A percentile compares a stretch with the other conserved stretches of the same genome.
Evolutionary conservation across 2,329 filamentous ascomycete species (phyloP).

Genomic region (Fusarium sp.): DNA sequence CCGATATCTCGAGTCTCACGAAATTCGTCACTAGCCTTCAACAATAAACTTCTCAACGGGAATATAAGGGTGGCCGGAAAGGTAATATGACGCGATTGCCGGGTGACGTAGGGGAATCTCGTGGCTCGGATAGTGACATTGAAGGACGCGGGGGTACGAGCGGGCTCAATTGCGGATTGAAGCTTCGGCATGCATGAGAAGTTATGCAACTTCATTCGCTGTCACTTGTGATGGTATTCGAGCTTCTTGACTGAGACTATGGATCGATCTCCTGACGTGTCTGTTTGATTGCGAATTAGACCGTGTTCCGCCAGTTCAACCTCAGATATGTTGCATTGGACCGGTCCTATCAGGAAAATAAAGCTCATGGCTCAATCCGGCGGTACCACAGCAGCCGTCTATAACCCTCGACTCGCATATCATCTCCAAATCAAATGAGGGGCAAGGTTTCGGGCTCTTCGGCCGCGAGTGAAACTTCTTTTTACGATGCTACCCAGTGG

Average conservation of each 20-base stretch:
- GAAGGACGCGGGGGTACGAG: conserved; percentile 29
- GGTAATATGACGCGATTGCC: conserved; percentile 36
- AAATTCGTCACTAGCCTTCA: not conserved
- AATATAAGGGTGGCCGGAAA: conserved; percentile 28
- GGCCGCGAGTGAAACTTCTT: conserved; percentile 26
- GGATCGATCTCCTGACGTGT: conserved; percentile 10
- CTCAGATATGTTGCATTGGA: conserved; percentile 8
- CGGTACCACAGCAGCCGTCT: conserved; percentile 14
- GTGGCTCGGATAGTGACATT: conserved; percentile 16
- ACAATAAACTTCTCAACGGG: conserved; percentile 23
- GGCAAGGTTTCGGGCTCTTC: conserved; percentile 26
- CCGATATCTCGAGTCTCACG: conserved; percentile 1
- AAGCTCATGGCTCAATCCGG: conserved; percentile 16
- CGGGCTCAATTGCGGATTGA: conserved; percentile 19
- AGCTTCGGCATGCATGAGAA: conserved; percentile 17
- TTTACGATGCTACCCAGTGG: conserved; percentile 17
- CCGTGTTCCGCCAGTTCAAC: conserved; percentile 8
- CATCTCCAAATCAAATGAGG: conserved; percentile 15
- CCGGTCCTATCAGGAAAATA: conserved; percentile 4
- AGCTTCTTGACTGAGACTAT: conserved; percentile 3
- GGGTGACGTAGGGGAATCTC: conserved; percentile 44
- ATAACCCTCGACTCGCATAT: conserved; percentile 9
- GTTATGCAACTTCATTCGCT: conserved; percentile 20
- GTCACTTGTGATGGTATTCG: conserved; percentile 11
- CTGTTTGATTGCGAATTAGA: conserved; percentile 14